Evolutionary conservation across 306 rosid genomes (phyloP).

Genomic region (Malus sylvestris): DNA sequence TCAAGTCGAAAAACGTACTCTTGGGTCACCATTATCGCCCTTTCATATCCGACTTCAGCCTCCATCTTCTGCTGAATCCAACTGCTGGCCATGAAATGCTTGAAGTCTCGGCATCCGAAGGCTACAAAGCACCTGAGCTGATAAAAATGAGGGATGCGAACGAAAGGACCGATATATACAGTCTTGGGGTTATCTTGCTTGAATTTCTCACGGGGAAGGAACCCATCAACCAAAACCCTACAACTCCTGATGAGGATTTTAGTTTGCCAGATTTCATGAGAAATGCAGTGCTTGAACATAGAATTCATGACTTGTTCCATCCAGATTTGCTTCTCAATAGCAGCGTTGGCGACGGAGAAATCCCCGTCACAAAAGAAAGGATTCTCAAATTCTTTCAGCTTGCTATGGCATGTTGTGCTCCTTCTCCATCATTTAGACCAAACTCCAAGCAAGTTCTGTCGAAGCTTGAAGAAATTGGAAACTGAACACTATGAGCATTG

Average conservation of each 20-base stretch:
- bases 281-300: slow-evolving; percentile 65
- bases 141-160: slow-evolving; percentile 76
- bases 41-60: slow-evolving; percentile 60
- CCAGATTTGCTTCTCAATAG: slow-evolving; percentile 57
- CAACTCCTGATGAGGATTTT: slow-evolving; percentile 77
- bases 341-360: slow-evolving; percentile 20
- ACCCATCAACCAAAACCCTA: slow-evolving; percentile 60
- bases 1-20: slow-evolving; percentile 74
- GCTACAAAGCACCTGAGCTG: slow-evolving; percentile 87
- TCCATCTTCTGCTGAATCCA: slow-evolving; percentile 70
- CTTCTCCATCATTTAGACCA: slow-evolving; percentile 78
- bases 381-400: slow-evolving; percentile 70
- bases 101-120: slow-evolving; percentile 60
- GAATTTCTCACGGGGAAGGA: slow-evolving; percentile 84
- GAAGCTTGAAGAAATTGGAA: slow-evolving; percentile 73
- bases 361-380: slow-evolving; percentile 41
- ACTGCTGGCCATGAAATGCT: slow-evolving; percentile 86
- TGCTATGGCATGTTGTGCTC: slow-evolving; percentile 82
- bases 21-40: slow-evolving; percentile 58
- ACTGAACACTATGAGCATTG: slow-evolving; percentile 19
- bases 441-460: slow-evolving; percentile 57
- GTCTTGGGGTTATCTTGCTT: slow-evolving; percentile 71
- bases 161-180: slow-evolving; percentile 62
- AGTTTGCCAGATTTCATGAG: slow-evolving; percentile 74
- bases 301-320: slow-evolving; percentile 70